Base-by-base conservation (phyloP, 352 stramenopile species). In the Phytophthora aleatoria region DNA sequence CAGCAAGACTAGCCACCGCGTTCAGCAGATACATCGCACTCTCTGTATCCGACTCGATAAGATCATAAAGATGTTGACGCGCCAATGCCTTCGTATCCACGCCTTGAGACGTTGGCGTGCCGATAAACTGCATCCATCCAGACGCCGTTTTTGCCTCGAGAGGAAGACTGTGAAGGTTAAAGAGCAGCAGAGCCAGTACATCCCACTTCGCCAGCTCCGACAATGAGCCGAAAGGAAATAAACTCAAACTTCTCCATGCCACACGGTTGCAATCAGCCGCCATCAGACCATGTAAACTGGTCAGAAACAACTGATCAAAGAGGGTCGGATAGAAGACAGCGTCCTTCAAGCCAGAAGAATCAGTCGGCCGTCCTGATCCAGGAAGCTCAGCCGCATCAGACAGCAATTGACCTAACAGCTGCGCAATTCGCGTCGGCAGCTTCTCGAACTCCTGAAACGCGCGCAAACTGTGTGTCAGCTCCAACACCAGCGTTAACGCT, bases 231-330 rank as follows among this genome's bases (percentile, higher is more conserved):
- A 91, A 94, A n/a, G 86, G 86, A 38, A 90, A 92, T 20, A 74
- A 74, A 10, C 60, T 67, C 43, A 94, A 77, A 61, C 79, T 87
- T 53, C 85, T 78, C 86, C 86, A 94, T 12, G 84, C 83, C 9
- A 92, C 79, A n/a, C 83, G 79, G 59, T 92, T 94, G 65, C 82
- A 92, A 54, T 94, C 86, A 15, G 73, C 44, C 3, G 85, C 73
- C 57, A 94, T 68, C 8, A 94, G 42, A 9, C 84, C 87, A 55
- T 92, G 83, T 9, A 96, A 64, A 35, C 83, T 86, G 6, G 87
- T 94, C 35, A 94, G 66, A 52, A 96, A 94, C 7, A 96, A 73
- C 60, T 96, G 87, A 45, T 96, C 87, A 57, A 94, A 94, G 12
- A 92, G 57, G 15, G 86, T 92, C 30, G 86, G 86, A 51, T 94